Base-by-base conservation (phyloP, 495 filamentous ascomycete species). In the Trichoderma gamsii region DNA sequence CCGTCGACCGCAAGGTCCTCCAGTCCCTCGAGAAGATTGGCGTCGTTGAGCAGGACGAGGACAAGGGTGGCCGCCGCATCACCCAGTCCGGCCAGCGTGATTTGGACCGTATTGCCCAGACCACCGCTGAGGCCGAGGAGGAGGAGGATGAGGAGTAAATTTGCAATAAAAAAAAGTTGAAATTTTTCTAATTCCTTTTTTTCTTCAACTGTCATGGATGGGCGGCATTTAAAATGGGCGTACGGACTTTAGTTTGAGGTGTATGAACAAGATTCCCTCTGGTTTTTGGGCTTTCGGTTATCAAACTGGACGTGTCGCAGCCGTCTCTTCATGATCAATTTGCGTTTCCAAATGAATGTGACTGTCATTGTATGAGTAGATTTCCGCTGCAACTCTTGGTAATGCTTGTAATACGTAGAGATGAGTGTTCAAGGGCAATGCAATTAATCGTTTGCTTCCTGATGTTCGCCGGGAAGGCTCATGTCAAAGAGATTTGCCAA, bases 11-110 rank as follows among this genome's bases (percentile, higher is more conserved):
- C 77, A 97, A 97, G 85, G 87, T 94, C 72, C 84, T 97, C 79
- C 94, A 97, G 88, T 85, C 92, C 66, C 88, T 99, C 63, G 94
- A 97, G 91, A 97, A 97, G 89, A 97, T 99, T 79, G 93, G 93
- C 79, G 92, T 99, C 73, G 83, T 99, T 66, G 95, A 99, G 90
- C 80, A 87, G 76, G 92, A 97, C 78, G 93, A 96, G 87, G 94
- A 97, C 66, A 95, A 94, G 86, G 95, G 95, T 83, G 95, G 95
- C 73, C 90, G 95, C 74, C 87, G 95, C 74, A 98, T 98, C 80
- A 97, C 95, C 74, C 92, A 98, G 85, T 86, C 86, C 76, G 95
- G 95, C 72, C 95, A 97, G 86, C 91, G 95, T 80, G 95, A 99
- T 93, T 86, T 99, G 84, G 95, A 97, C 85, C 93, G 95, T 73